A percentile compares a stretch with the other conserved stretches of the same genome.
Evolutionary conservation across 139 green algal species (phyloP).

Genomic region (Bryopsis sp.): DNA sequence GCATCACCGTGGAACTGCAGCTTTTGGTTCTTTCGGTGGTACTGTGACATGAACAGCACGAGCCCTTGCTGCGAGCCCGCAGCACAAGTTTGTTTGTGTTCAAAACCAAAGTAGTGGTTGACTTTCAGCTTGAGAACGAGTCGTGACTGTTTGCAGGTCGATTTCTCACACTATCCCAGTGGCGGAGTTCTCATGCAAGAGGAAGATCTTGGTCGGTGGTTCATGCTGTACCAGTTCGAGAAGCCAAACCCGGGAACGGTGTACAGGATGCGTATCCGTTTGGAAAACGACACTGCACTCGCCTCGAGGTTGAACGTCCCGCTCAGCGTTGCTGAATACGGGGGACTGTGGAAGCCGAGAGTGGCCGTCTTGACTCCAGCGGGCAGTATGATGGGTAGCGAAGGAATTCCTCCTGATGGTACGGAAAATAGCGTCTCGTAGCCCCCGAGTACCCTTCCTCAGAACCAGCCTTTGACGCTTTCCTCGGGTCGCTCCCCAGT

Average conservation of each 20-base stretch:
- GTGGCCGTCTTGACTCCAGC: neutral
- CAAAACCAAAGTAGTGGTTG: too few species aligned
- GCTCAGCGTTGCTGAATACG: neutral
- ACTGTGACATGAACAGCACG: too few species aligned
- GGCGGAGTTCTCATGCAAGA: conserved; percentile 10
- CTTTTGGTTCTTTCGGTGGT: too few species aligned
- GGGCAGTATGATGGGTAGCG: conserved; percentile 2
- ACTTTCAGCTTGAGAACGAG: too few species aligned
- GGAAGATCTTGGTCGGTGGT: conserved; percentile 2
- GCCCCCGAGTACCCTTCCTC: neutral
- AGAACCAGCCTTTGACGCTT: neutral
- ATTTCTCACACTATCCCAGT: conserved; percentile 13
- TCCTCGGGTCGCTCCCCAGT: too few species aligned
- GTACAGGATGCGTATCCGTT: conserved; percentile 1
- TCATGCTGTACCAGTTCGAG: conserved; percentile 20
- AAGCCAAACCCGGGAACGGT: conserved; percentile 8
- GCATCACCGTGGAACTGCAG: too few species aligned
- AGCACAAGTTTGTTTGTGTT: too few species aligned
- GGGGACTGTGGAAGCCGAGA: conserved; percentile 20
- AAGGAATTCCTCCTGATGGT: conserved; percentile 15
- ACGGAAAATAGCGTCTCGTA: neutral
- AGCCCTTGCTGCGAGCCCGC: too few species aligned
- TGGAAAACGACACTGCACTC: conserved; percentile 14
- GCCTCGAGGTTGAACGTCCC: conserved; percentile 2
- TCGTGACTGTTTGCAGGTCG: too few species aligned